A percentile compares a stretch with the other conserved stretches of the same genome.
These are phyloP conservation scores for Sporothrix phasma DNA, from an alignment of 2,329 filamentous ascomycete species.

Conservation along the genomic window DNA sequence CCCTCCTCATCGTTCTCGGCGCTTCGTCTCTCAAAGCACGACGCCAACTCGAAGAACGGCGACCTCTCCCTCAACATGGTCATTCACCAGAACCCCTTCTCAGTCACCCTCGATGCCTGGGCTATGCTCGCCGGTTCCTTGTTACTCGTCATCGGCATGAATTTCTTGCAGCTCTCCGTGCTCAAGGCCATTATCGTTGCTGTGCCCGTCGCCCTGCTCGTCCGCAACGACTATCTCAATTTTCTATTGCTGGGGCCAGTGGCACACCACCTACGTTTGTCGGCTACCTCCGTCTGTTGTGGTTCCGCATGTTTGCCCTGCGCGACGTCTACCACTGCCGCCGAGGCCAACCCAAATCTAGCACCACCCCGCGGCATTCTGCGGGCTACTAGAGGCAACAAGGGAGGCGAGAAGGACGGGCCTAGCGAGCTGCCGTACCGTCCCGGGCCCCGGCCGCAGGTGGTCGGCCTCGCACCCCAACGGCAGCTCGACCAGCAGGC, in stretches of 20 bases:
- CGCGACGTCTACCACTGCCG: constrained; percentile 55
- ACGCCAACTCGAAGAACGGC: background rate
- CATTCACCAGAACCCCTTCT: constrained; percentile 41
- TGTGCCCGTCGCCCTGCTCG: constrained; percentile 38
- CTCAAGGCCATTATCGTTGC: constrained; percentile 41
- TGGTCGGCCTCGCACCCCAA: constrained; percentile 72
- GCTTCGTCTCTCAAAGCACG: background rate
- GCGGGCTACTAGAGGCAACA: background rate
- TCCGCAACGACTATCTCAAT: constrained; percentile 63
- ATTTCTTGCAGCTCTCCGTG: constrained; percentile 38
- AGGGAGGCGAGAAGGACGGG: constrained; percentile 5
- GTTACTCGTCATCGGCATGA: constrained; percentile 41
- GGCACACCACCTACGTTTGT: constrained; percentile 64
- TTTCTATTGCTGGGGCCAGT: constrained; percentile 72
- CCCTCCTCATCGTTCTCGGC: background rate
- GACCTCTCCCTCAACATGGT: constrained; percentile 31
- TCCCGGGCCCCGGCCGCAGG: constrained; percentile 51
- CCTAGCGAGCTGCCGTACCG: constrained; percentile 46
- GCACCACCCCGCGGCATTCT: constrained; percentile 52
- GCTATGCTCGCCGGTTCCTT: constrained; percentile 37
- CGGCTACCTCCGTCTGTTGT: constrained; percentile 68
- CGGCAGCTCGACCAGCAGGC: constrained; percentile 63
- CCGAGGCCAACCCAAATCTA: constrained; percentile 39
- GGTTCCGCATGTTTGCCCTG: constrained; percentile 61
- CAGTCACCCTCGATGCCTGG: constrained; percentile 42